These are phyloP conservation scores for Phytopythium aichiense DNA, from an alignment of 352 stramenopile genomes.

Conservation along the genomic window DNA sequence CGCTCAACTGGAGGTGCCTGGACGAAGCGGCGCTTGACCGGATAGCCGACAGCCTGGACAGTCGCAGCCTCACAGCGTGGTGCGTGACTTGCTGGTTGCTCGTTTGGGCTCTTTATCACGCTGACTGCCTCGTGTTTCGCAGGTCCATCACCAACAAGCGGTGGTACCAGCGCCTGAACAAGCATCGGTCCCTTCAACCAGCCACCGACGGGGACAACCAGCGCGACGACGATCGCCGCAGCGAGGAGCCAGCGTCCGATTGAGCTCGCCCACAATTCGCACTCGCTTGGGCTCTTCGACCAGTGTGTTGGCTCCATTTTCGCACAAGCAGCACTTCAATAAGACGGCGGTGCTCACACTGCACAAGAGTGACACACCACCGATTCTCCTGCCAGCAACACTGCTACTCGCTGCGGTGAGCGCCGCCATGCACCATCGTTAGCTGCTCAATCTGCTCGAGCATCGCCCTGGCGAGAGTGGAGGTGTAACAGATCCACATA, in stretches of 20 bases:
- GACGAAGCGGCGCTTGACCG: slow-evolving; percentile 24
- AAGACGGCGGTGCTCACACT: not conserved
- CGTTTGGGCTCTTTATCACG: not conserved
- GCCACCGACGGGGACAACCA: slow-evolving; percentile 4
- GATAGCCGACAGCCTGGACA: slow-evolving; percentile 24
- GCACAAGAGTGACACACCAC: not conserved
- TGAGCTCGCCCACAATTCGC: not conserved
- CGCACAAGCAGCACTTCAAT: not conserved
- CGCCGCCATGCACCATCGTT: not conserved
- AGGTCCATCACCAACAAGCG: slow-evolving; percentile 45
- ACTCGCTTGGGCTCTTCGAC: not conserved
- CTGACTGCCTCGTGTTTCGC: not conserved
- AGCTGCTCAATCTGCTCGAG: slow-evolving; percentile 41
- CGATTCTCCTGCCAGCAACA: not conserved
- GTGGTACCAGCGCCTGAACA: slow-evolving; percentile 24
- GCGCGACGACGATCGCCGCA: slow-evolving; percentile 11
- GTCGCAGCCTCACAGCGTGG: slow-evolving; percentile 33
- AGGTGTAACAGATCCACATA: slow-evolving; percentile 6
- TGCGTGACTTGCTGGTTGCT: slow-evolving; percentile 8
- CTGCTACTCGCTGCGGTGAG: not conserved
- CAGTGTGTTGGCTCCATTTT: not conserved
- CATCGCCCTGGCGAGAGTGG: slow-evolving; percentile 15
- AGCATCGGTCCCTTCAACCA: not conserved
- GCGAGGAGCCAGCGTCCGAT: slow-evolving; percentile 11
- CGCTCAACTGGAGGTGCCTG: slow-evolving; percentile 44